Evolutionary conservation across 345 rosid species (phyloP), one percentile per base, ranked within the genome.

Genomic region (Melastoma malabathricum): DNA sequence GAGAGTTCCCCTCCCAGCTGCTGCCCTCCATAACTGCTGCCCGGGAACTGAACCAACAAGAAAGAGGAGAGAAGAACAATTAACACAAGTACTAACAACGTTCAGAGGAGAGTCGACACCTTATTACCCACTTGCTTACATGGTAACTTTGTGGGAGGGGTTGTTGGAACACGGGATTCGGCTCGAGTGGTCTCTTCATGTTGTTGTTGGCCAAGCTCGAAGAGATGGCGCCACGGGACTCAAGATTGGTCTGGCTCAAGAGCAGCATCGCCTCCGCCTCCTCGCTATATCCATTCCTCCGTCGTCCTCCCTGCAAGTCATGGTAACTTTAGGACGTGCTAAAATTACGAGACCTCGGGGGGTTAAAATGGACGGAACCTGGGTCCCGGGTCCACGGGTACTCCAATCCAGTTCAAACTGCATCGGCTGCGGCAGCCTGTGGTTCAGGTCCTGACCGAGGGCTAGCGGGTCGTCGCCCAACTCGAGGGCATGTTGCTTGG

Each of bases 1-100:
- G 92, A 74, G 13, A 85, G 84, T 51, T 82, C 89, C 41, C 78
- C 72, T 20, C 86, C 81, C n/a, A 70, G 41, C 12, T 0, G 64
- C 10, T 19, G 39, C 22, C 74, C 77, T 61, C 75, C 82, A 38
- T 65, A 74, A 61, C 89, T 70, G 70, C 72, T 71, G 82, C 92
- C 77, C 47, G 71, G 71, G 67, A 64, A 63, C 61, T 74, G 76
- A 58, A 56, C 53, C 74, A 12, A 54, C 10, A 9, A 9, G 12
- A 34, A 8, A 34, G 12, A 51, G 17, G n/a, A 51, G 27, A 51
- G 29, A 1, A 51, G 9, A 29, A 29, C 38, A 29, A 34, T 34
- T 10, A 2, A 34, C 41, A 34, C 10, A 34, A 7, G 41, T 31
- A 22, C 4, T 22, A 22, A 22, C 25, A 22, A 22, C 7, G 7